These are phyloP conservation scores for Escovopsis sp. DNA, from an alignment of 2,329 filamentous ascomycete genomes.

Conservation along the genomic window DNA sequence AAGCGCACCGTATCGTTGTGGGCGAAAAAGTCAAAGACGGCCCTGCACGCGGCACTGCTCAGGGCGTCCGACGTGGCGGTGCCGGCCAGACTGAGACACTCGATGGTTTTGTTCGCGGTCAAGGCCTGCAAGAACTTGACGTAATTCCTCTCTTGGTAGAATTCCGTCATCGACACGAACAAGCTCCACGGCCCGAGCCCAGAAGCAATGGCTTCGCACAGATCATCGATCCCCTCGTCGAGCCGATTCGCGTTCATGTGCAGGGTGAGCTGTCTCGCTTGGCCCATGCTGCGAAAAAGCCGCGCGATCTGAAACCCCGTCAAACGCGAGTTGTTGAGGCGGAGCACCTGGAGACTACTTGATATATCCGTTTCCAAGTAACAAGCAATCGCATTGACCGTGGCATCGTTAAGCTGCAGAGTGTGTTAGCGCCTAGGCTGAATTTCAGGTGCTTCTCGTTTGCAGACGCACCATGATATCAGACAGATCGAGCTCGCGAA, in stretches of 20 bases:
- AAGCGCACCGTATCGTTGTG: slow-evolving; percentile 35
- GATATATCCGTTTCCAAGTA: slow-evolving; percentile 30
- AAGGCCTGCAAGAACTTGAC: slow-evolving; percentile 35
- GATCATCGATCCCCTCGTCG: slow-evolving; percentile 35
- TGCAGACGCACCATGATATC: slow-evolving; percentile 31
- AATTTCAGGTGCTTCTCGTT: no score
- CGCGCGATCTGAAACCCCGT: slow-evolving; percentile 34
- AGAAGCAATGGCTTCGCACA: slow-evolving; percentile 31
- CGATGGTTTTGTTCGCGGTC: slow-evolving; percentile 33
- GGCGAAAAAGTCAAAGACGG: slow-evolving; percentile 36
- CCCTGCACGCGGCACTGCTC: slow-evolving; percentile 31
- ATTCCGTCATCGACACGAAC: slow-evolving; percentile 43
- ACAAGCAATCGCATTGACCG: slow-evolving; percentile 29
- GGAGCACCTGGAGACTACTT: slow-evolving; percentile 27
- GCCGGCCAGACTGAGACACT: slow-evolving; percentile 38
- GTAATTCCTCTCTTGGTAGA: slow-evolving; percentile 35
- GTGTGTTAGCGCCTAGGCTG: slow-evolving; percentile 1
- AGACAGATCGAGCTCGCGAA: slow-evolving; percentile 40
- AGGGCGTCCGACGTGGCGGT: slow-evolving; percentile 34
- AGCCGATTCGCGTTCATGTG: slow-evolving; percentile 37
- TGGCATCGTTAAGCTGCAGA: slow-evolving; percentile 32
- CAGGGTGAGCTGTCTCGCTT: slow-evolving; percentile 31
- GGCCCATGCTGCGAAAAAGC: slow-evolving; percentile 36
- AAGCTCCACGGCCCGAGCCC: slow-evolving; percentile 35
- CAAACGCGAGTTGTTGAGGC: slow-evolving; percentile 37